Base-by-base conservation (phyloP, 2,329 filamentous ascomycete genomes). In the Nakataea oryzae region DNA sequence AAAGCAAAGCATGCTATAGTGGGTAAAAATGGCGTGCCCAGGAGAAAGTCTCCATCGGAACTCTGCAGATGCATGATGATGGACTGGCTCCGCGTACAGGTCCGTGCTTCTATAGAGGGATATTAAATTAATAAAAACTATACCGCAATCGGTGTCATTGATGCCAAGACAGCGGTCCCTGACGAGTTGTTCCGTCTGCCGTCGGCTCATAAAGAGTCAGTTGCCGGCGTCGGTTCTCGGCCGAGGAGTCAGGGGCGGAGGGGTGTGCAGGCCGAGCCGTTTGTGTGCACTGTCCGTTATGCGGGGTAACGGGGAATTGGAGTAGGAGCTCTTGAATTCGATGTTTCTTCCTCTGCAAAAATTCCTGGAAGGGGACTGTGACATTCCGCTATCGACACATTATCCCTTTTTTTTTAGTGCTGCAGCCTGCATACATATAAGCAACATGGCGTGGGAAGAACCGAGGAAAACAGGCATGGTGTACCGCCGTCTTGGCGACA, bases 401-500 rank as follows among this genome's bases (percentile, higher is more conserved):
- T 47, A 17, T 8, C 14, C 41, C 3, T 47, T 21, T 7, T 47
- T n/a, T n/a, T n/a, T n/a, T n/a, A n/a, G n/a, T n/a, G n/a, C n/a
- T n/a, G n/a, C n/a, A n/a, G n/a, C n/a, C n/a, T n/a, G n/a, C n/a
- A n/a, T n/a, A 34, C 21, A 41, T 24, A 47, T 50, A 14, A 50
- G 55, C 63, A 72, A 58, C 64, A 78, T 78, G 76, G 74, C 76
- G 54, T 77, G 72, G 71, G 65, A 72, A 66, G 76, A 78, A 71
- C 76, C 76, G 61, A 70, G 76, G 62, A 72, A 77, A 62, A 78
- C 76, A 14, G 76, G 76, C 62, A 78, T 78, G 75, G 63, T 71
- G 66, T 78, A 77, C 69, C 75, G 75, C 67, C 74, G 74, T 26
- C 61, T 77, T 8, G 75, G 75, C 60, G 71, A 72, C 61, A 86